Percentiles rank a stretch among this genome's conserved stretches.
phyloP scores from a whole-genome alignment of 2,329 filamentous ascomycete species.

The Aaosphaeria pasadenensis region DNA sequence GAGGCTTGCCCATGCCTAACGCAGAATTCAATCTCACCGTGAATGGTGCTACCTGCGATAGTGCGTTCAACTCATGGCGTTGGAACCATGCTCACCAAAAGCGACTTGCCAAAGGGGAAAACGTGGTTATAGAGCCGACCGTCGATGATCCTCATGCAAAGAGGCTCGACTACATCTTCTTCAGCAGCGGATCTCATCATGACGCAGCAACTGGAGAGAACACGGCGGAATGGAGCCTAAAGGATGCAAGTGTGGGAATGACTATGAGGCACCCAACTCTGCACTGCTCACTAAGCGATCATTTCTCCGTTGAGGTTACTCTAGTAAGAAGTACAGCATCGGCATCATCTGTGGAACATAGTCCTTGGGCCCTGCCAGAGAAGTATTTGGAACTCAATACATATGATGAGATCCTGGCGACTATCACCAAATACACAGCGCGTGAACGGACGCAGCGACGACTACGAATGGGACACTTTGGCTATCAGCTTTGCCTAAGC shows the following conservation, averaged over 20 bases:
- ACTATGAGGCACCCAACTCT: constrained; percentile 75
- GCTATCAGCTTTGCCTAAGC: constrained; percentile 62
- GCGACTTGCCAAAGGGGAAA: constrained; percentile 61
- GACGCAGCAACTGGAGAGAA: constrained; percentile 23
- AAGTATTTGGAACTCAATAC: constrained; percentile 46
- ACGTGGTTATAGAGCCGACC: constrained; percentile 63
- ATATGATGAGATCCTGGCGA: constrained; percentile 71
- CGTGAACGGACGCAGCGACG: constrained; percentile 72
- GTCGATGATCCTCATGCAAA: constrained; percentile 73
- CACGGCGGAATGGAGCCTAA: constrained; percentile 62
- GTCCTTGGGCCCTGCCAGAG: constrained; percentile 16
- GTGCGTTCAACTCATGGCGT: constrained; percentile 86
- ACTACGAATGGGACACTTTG: constrained; percentile 73
- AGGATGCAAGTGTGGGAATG: constrained; percentile 72
- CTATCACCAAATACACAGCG: constrained; percentile 64
- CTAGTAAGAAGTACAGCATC: constrained; percentile 42
- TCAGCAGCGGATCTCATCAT: constrained; percentile 39
- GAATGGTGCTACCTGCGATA: constrained; percentile 87
- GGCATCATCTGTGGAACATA: constrained; percentile 7
- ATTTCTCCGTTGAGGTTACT: constrained; percentile 86
- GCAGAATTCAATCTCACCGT: constrained; percentile 73
- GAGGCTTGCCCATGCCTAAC: constrained; percentile 66
- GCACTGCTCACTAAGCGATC: constrained; percentile 85
- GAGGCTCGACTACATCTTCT: constrained; percentile 92
- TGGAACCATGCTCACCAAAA: constrained; percentile 74